phyloP scores from a whole-genome alignment of 2,329 filamentous ascomycete species.

The Colletotrichum lupini region DNA sequence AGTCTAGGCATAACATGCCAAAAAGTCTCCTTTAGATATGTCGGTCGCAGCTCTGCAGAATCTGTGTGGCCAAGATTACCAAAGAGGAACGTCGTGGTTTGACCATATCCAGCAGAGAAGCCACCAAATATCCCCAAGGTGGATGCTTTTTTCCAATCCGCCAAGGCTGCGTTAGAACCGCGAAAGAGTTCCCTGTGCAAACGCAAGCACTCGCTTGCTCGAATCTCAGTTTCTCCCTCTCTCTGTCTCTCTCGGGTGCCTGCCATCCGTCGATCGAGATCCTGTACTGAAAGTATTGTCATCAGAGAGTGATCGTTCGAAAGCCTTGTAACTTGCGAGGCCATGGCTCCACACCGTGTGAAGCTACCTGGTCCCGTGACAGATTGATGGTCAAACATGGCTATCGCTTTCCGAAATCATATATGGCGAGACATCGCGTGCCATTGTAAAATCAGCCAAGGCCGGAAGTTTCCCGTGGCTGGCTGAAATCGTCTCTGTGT shows the following conservation, averaged over 20 bases:
- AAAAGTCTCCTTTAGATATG: background rate
- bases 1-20: background rate
- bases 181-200: background rate
- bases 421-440: slow-evolving; percentile 6
- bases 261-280: background rate
- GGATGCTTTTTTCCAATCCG: background rate
- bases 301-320: background rate
- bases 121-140: background rate
- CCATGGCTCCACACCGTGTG: slow-evolving; percentile 19
- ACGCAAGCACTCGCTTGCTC: background rate
- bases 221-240: no score
- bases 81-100: background rate
- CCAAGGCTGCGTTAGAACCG: background rate
- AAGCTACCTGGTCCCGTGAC: slow-evolving; percentile 20
- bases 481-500: slow-evolving; percentile 9
- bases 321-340: background rate
- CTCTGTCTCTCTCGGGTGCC: no score
- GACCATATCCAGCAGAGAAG: background rate
- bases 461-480: background rate
- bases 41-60: background rate
- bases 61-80: background rate
- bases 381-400: slow-evolving; percentile 20
- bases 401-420: background rate
- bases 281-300: background rate
- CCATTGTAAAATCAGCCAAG: background rate